phyloP scores from a whole-genome alignment of 768 basidiomycete species.

The Tulasnella calospora region DNA sequence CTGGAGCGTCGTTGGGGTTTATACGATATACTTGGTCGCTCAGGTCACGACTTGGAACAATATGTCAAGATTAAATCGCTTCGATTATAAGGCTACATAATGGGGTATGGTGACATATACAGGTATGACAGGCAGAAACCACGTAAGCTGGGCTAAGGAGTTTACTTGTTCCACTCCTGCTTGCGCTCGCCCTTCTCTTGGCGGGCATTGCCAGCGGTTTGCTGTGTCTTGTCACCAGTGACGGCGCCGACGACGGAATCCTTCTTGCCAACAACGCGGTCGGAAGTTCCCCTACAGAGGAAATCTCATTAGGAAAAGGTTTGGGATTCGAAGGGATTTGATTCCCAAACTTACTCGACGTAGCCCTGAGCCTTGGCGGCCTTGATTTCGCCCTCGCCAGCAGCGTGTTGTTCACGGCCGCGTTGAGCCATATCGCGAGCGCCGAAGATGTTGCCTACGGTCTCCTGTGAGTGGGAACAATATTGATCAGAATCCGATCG shows the following conservation, averaged over 20 bases:
- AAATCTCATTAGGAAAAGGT: not conserved
- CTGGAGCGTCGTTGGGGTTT: no score
- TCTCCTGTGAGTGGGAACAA: not conserved
- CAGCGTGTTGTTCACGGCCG: constrained; percentile 38
- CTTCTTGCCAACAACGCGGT: constrained; percentile 48
- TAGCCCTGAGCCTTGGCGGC: constrained; percentile 43
- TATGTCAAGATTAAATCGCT: not conserved
- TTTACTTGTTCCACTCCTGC: constrained; percentile 9
- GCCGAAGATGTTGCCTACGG: not conserved
- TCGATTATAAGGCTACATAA: not conserved
- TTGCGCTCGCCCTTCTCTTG: constrained; percentile 4
- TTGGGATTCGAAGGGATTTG: not conserved
- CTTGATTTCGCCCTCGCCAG: constrained; percentile 40
- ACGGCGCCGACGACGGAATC: constrained; percentile 53
- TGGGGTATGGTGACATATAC: not conserved
- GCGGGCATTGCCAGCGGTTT: constrained; percentile 36
- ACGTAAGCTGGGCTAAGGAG: not conserved
- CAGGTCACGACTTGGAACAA: no score
- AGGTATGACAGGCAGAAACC: not conserved
- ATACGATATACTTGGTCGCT: no score
- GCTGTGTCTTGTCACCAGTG: constrained; percentile 51
- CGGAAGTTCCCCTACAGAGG: constrained; percentile 38
- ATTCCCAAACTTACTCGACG: not conserved
- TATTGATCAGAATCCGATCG: not conserved
- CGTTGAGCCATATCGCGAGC: not conserved